Evolutionary conservation across 176 grass and related monocot genomes (phyloP), one percentile per base, ranked within the genome.

Genomic region (Tuctoria greenei): DNA sequence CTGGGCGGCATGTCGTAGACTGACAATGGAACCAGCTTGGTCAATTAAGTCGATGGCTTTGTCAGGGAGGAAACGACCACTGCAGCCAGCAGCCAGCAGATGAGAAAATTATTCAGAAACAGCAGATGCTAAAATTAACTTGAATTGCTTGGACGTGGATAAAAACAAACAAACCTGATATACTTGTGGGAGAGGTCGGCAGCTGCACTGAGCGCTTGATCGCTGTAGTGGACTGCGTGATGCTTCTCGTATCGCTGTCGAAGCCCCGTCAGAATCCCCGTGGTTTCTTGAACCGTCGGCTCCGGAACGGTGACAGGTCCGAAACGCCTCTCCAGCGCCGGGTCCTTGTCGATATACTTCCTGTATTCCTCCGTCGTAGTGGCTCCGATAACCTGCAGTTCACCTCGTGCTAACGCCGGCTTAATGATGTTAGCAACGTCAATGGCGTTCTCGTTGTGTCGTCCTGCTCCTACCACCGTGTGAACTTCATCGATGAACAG

Each of bases 351-450:
- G 72, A 97, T 83, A 71, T 93, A 81, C 66, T 93, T 97, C 34
- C 78, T 82, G 69, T 97, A 97, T 52, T 93, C 93, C 61, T 93
- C 93, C 41, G 88, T 71, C n/a, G 88, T 93, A 26, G 93, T 97
- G 67, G 93, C 93, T 58, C 90, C 93, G 18, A 97, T 97, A 77
- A 93, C 94, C 86, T 97, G 91, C 41, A 97, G 27, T 91, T 97
- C 94, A 67, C 94, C 94, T 93, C 91, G 93, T 62, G 94, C 86
- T 67, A 97, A 60, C 36, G 94, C 88, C 72, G 94, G 88, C 83
- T 93, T 97, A 31, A 97, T 81, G 46, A 97, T 97, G 58, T 97
- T 97, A 79, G 94, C 90, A 77, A 83, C 94, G 83, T 93, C 93
- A 6, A 93, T 93, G 60, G 93, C 90, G 75, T 88, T 88, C 74